Conservation (phyloP, 805 yeast genomes). For the Candida gorgasii region DNA sequence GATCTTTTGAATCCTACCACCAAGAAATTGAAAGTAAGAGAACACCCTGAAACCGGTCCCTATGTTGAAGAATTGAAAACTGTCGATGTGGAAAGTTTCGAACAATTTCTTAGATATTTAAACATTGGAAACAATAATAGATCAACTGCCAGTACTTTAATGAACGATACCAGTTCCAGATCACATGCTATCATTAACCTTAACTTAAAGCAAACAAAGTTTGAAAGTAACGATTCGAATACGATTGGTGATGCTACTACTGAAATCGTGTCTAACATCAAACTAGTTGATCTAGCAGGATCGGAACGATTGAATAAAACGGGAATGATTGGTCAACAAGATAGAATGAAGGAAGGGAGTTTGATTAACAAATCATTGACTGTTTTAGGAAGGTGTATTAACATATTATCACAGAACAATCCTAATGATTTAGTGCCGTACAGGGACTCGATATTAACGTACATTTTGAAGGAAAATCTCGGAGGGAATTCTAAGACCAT, state of each 20-base stretch:
- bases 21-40: conserved; percentile 55
- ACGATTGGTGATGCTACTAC: conserved; percentile 41
- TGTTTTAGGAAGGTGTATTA: conserved; percentile 70
- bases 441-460: conserved; percentile 74
- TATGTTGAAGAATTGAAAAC: conserved; percentile 69
- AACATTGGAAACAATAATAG: conserved; percentile 54
- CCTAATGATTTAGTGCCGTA: conserved; percentile 50
- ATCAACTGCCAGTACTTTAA: conserved; percentile 69
- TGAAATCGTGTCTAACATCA: conserved; percentile 58
- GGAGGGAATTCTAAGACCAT: conserved; percentile 89
- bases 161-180: conserved; percentile 73
- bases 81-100: conserved; percentile 46
- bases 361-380: conserved; percentile 78
- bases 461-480: conserved; percentile 70
- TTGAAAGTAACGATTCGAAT: conserved; percentile 18
- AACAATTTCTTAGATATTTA: conserved; percentile 50
- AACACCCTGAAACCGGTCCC: conserved; percentile 65
- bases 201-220: conserved; percentile 56
- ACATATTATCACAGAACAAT: conserved; percentile 46
- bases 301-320: conserved; percentile 70
- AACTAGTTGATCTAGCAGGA: conserved; percentile 81
- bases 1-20: conserved; percentile 44
- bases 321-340: conserved; percentile 54
- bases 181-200: conserved; percentile 80
- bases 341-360: conserved; percentile 70